Percentiles rank a stretch among this genome's conserved stretches.
These are phyloP conservation scores for Drechmeria coniospora DNA, from an alignment of 2,329 filamentous ascomycete genomes.

Conservation along the genomic window DNA sequence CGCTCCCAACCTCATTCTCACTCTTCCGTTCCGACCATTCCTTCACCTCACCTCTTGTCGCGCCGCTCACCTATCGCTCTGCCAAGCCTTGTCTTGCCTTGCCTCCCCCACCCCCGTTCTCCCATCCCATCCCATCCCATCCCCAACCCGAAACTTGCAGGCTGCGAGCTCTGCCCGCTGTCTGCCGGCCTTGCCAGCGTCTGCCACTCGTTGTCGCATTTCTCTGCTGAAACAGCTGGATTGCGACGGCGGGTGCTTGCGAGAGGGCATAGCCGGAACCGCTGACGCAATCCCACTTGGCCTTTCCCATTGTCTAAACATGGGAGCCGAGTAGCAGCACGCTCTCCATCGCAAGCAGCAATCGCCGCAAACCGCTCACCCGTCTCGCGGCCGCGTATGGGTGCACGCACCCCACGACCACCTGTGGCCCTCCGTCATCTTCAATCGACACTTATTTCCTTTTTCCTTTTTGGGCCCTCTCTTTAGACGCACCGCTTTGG, in stretches of 20 bases:
- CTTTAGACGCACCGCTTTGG: constrained; percentile 25
- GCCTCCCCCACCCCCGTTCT: no score
- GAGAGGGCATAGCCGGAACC: constrained; percentile 2
- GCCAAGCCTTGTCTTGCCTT: not conserved
- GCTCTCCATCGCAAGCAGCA: constrained; percentile 5
- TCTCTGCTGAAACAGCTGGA: not conserved
- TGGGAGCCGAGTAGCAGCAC: constrained; percentile 7
- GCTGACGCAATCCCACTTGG: no score
- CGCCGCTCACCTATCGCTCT: constrained; percentile 1
- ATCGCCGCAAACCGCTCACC: constrained; percentile 1
- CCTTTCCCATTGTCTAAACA: constrained; percentile 5
- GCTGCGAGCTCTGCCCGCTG: no score
- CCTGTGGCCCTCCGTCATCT: constrained; percentile 12
- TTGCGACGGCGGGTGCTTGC: constrained; percentile 3
- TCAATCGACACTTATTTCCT: constrained; percentile 7
- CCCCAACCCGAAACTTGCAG: not conserved
- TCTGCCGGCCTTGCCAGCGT: constrained; percentile 2
- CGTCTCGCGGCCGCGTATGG: constrained; percentile 12
- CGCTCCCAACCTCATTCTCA: not conserved
- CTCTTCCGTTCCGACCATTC: not conserved
- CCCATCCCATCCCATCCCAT: no score
- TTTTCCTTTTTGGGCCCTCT: constrained; percentile 16
- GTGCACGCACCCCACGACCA: constrained; percentile 8
- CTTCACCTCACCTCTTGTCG: not conserved
- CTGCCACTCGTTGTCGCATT: constrained; percentile 1